Evolutionary conservation across 257 asterid genomes (phyloP).

Genomic region (Nyctanthes arbortristis): DNA sequence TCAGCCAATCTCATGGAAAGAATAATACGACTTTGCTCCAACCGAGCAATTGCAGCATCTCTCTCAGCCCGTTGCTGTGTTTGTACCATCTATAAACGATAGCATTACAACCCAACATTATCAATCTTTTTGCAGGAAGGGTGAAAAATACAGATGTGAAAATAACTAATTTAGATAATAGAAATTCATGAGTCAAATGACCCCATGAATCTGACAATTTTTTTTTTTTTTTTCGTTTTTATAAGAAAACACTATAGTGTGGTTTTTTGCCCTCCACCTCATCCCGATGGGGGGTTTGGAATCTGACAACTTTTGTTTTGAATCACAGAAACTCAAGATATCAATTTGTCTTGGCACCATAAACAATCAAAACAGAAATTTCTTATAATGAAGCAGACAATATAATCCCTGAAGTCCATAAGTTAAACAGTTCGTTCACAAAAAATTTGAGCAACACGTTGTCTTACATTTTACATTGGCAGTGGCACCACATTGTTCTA

Average conservation of each 20-base stretch:
- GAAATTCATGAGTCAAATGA: background rate
- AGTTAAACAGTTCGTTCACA: background rate
- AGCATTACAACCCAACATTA: conserved; percentile 3
- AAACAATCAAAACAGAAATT: background rate
- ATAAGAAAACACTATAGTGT: too few relatives aligned
- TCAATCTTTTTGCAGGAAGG: background rate
- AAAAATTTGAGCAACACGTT: background rate
- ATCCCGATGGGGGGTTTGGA: too few relatives aligned
- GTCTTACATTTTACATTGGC: background rate
- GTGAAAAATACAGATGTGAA: too few relatives aligned
- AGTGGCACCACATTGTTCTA: background rate
- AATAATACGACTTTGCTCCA: conserved; percentile 86
- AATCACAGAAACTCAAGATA: background rate
- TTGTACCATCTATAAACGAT: conserved; percentile 67
- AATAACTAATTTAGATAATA: too few relatives aligned
- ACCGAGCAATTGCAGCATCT: conserved; percentile 85
- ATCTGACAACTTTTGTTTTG: too few relatives aligned
- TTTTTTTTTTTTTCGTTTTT: too few relatives aligned
- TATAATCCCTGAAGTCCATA: background rate
- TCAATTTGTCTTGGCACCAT: background rate
- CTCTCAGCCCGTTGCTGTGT: conserved; percentile 84
- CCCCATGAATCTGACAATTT: background rate
- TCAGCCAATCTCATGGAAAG: conserved; percentile 96
- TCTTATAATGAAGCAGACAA: background rate
- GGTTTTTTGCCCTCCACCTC: too few relatives aligned